A percentile compares a stretch with the other conserved stretches of the same genome.
phyloP scores from a whole-genome alignment of 768 basidiomycete genomes.

The Dentipellis sp. region DNA sequence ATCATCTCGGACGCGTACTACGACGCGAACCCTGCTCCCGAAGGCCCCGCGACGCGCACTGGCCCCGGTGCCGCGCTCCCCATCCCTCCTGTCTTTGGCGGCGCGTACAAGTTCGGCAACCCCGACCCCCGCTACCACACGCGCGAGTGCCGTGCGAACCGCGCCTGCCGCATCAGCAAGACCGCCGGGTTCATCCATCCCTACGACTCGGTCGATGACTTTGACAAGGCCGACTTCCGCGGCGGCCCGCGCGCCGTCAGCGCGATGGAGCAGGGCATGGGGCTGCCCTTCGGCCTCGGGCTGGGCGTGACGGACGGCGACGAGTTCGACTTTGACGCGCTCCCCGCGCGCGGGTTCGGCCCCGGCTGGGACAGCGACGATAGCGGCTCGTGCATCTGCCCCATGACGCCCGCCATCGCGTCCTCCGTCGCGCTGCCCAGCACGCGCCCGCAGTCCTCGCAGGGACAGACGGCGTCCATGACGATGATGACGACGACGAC shows the following conservation, averaged over 20 bases:
- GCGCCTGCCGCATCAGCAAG: slow-evolving; percentile 9
- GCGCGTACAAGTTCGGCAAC: not conserved
- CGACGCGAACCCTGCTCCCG: slow-evolving; percentile 34
- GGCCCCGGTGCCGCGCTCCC: slow-evolving; percentile 21
- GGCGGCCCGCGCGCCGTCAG: not conserved
- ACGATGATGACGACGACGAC: not conserved
- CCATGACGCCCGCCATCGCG: slow-evolving; percentile 8
- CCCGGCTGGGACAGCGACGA: slow-evolving; percentile 3
- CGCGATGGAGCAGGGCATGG: not conserved
- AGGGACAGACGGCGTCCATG: not conserved
- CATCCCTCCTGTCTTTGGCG: slow-evolving; percentile 6
- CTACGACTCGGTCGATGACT: slow-evolving; percentile 19
- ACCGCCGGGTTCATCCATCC: slow-evolving; percentile 25
- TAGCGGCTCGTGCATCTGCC: slow-evolving; percentile 9
- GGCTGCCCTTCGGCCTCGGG: not conserved
- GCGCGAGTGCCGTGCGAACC: slow-evolving; percentile 15
- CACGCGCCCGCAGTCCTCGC: not conserved
- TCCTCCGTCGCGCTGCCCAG: slow-evolving; percentile 14
- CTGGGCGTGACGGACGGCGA: slow-evolving; percentile 11
- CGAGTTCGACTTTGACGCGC: slow-evolving; percentile 27
- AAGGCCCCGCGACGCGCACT: slow-evolving; percentile 35
- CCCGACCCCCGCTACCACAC: slow-evolving; percentile 2
- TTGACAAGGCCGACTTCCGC: slow-evolving; percentile 2
- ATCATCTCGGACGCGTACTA: slow-evolving; percentile 34
- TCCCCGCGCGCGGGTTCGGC: slow-evolving; percentile 17